Evolutionary conservation across 73 alveolate species (phyloP).

Genomic region (Paramecium caudatum): DNA sequence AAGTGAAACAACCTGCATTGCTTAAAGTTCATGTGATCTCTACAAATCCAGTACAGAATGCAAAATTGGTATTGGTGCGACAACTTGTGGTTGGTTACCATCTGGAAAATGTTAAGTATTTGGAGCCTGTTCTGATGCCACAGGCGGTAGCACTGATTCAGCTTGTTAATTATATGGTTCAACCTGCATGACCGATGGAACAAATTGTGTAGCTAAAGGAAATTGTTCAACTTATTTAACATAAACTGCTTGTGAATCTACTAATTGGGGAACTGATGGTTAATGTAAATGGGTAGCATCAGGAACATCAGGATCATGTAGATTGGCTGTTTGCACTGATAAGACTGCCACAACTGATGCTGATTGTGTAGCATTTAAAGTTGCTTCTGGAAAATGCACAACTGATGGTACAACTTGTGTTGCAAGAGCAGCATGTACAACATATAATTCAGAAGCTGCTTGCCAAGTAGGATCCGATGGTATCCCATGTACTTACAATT

Average conservation of each 20-base stretch:
- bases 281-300: neutral
- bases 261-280: constrained; percentile 56
- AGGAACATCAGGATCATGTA: constrained; percentile 29
- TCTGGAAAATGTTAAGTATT: constrained; percentile 13
- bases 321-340: constrained; percentile 66
- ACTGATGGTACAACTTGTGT: constrained; percentile 57
- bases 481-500: constrained; percentile 4
- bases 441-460: constrained; percentile 15
- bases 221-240: constrained; percentile 48
- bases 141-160: neutral
- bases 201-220: constrained; percentile 48
- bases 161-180: neutral
- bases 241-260: constrained; percentile 8
- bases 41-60: neutral
- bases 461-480: constrained; percentile 58
- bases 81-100: constrained; percentile 54
- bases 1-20: neutral
- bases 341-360: constrained; percentile 17
- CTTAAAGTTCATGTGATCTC: neutral
- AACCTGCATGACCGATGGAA: neutral
- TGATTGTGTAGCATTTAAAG: constrained; percentile 1
- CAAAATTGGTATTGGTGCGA: neutral
- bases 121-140: neutral
- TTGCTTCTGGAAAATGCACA: neutral
- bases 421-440: constrained; percentile 7